These are phyloP conservation scores for Candida tallmaniae DNA, from an alignment of 805 yeast genomes.

Conservation along the genomic window DNA sequence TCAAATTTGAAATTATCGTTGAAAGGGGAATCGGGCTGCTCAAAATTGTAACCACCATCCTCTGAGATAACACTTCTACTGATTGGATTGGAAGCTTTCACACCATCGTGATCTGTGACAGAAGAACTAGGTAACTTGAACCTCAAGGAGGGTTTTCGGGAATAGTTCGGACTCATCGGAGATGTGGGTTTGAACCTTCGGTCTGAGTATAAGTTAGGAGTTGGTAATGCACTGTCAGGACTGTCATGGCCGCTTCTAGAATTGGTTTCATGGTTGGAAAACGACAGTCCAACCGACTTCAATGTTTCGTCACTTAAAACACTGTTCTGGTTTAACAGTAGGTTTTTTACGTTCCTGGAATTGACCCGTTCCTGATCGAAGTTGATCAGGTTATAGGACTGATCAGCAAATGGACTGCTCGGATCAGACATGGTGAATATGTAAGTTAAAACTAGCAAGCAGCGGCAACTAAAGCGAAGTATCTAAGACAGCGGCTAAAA, in stretches of 20 bases:
- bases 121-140: constrained; percentile 25
- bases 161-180: constrained; percentile 5
- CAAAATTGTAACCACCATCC: constrained; percentile 20
- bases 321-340: constrained; percentile 4
- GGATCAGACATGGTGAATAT: constrained; percentile 1
- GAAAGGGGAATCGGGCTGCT: constrained; percentile 28
- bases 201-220: constrained; percentile 20
- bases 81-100: not conserved
- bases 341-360: not conserved
- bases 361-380: constrained; percentile 1
- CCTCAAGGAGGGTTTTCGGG: constrained; percentile 23
- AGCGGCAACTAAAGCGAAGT: no score
- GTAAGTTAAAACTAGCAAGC: not conserved
- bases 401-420: constrained; percentile 8
- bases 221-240: constrained; percentile 19
- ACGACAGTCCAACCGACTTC: constrained; percentile 15
- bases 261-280: not conserved
- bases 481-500: no score
- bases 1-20: constrained; percentile 12
- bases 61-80: constrained; percentile 18
- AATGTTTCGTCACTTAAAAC: constrained; percentile 17
- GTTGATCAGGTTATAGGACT: constrained; percentile 7
- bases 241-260: constrained; percentile 14
- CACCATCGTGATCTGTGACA: constrained; percentile 7
- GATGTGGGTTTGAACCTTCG: constrained; percentile 1